phyloP scores from a whole-genome alignment of 169 alveolate genomes.

The Theileria parva region DNA sequence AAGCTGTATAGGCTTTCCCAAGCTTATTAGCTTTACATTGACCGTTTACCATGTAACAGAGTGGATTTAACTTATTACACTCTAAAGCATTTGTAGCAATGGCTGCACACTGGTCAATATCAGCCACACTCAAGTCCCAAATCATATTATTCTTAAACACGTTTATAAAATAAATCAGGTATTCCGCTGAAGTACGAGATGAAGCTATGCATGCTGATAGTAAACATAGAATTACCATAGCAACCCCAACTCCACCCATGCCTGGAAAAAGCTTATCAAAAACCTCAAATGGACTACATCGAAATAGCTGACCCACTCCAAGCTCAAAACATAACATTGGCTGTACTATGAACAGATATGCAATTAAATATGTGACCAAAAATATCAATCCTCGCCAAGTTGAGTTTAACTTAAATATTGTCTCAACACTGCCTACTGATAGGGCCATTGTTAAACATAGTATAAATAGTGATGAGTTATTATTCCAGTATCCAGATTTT shows the following conservation, averaged over 20 bases:
- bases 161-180: conserved; percentile 64
- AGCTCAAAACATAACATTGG: conserved; percentile 74
- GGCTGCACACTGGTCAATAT: conserved; percentile 45
- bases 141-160: conserved; percentile 61
- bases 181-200: conserved; percentile 66
- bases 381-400: conserved; percentile 75
- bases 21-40: conserved; percentile 37
- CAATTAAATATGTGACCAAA: conserved; percentile 64
- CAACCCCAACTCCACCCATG: conserved; percentile 72
- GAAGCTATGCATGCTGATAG: conserved; percentile 64
- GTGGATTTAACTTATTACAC: conserved; percentile 58
- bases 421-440: conserved; percentile 78
- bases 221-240: conserved; percentile 69
- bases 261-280: conserved; percentile 66
- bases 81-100: conserved; percentile 14
- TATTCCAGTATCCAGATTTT: conserved; percentile 72
- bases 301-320: conserved; percentile 67
- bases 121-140: conserved; percentile 67
- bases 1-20: conserved; percentile 49
- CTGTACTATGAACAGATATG: conserved; percentile 72
- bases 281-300: conserved; percentile 67
- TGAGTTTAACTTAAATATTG: conserved; percentile 66
- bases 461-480: conserved; percentile 68
- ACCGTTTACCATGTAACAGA: conserved; percentile 59
- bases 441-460: conserved; percentile 73